A percentile compares a stretch with the other conserved stretches of the same genome.
Conservation (phyloP, 176 grass and related monocot genomes). For the Oryza coarctata region DNA sequence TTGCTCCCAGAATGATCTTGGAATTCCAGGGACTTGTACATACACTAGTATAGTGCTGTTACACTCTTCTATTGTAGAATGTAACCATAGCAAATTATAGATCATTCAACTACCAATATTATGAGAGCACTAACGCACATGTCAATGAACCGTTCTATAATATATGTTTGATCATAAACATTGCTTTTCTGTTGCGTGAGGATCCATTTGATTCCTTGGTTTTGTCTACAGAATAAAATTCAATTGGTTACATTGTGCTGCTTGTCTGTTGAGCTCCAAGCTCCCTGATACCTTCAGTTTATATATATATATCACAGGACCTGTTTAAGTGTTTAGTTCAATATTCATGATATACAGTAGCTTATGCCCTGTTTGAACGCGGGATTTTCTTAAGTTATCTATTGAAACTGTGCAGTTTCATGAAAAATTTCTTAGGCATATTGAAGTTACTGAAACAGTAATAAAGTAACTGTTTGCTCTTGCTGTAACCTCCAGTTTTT, state of each 20-base stretch:
- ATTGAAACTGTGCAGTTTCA: not conserved
- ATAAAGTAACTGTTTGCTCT: conserved; percentile 15
- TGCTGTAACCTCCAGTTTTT: conserved; percentile 2
- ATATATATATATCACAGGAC: not conserved
- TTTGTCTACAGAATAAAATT: not conserved
- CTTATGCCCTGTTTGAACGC: not conserved
- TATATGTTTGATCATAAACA: not conserved
- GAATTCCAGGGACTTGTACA: not conserved
- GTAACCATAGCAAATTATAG: not conserved
- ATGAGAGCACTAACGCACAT: not conserved
- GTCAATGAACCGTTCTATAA: not conserved
- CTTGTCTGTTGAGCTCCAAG: not conserved
- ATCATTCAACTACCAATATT: not conserved
- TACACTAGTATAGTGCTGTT: not conserved
- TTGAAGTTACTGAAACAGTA: not conserved
- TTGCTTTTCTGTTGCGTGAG: conserved; percentile 11
- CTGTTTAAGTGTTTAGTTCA: not conserved
- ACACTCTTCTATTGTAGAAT: conserved; percentile 7
- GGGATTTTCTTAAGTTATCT: not conserved
- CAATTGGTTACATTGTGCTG: not conserved
- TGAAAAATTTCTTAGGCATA: not conserved
- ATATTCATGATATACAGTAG: conserved; percentile 13
- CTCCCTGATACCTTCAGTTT: not conserved
- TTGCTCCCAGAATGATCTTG: not conserved
- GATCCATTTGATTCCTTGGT: not conserved